Evolutionary conservation across 257 asterid genomes (phyloP).

Genomic region (Cordia subcordata): DNA sequence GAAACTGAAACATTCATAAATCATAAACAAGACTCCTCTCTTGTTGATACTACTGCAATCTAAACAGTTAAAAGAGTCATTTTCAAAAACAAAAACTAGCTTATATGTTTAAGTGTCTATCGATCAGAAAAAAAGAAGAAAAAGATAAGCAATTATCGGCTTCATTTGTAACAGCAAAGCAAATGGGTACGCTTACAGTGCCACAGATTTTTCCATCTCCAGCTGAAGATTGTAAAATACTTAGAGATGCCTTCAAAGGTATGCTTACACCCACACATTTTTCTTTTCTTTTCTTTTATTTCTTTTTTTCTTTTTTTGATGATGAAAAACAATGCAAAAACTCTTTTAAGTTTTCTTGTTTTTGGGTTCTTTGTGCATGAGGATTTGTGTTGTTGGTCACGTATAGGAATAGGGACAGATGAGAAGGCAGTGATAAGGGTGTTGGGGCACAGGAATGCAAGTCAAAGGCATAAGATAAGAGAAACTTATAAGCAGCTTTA

Average conservation of each 20-base stretch:
- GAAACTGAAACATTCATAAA: neutral
- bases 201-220: conserved; percentile 65
- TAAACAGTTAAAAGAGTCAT: neutral
- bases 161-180: neutral
- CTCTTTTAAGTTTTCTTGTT: too few species aligned
- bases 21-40: neutral
- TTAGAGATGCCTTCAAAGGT: conserved; percentile 58
- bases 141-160: neutral
- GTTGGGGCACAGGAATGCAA: conserved; percentile 57
- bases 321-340: neutral
- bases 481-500: conserved; percentile 55
- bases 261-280: neutral
- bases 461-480: conserved; percentile 57
- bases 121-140: neutral
- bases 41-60: too few species aligned
- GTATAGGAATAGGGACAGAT: conserved; percentile 64
- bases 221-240: conserved; percentile 48
- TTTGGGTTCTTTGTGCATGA: neutral
- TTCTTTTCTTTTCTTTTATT: neutral
- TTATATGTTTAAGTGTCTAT: too few species aligned
- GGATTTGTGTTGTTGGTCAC: conserved; percentile 6
- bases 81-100: neutral
- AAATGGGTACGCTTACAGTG: conserved; percentile 54
- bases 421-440: conserved; percentile 59
- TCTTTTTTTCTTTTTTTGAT: neutral